Evolutionary conservation across 306 rosid species (phyloP), one percentile per base, ranked within the genome.

Genomic region (Rubus idaeus): DNA sequence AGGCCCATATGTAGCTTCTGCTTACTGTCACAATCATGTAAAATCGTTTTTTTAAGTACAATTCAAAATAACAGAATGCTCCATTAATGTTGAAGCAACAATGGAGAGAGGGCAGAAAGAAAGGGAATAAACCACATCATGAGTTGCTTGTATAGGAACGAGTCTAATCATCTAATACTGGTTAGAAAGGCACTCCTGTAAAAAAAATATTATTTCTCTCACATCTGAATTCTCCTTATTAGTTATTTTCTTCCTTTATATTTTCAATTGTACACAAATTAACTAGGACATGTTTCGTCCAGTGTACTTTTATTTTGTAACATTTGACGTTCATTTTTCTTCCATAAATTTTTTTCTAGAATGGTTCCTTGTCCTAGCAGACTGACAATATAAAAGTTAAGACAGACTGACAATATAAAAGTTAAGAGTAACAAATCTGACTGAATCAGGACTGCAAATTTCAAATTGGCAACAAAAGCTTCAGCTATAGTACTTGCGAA

Each of bases 1-100:
- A 90, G 55, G 93, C 93, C 97, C 97, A 92, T 74, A 88, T 84
- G 88, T 85, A 92, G 74, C 86, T 84, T 81, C 89, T 81, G 87
- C 89, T 92, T 70, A 86, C 97, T 90, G 90, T 80, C 76, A 87
- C 63, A 47, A 68, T 42, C 64, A 80, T 50, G 61, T 6, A 51
- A 1, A 73, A 73, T 71, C 74, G 51, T 17, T 39, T 23, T 14
- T 4, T 40, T 56, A 42, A 63, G 64, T 51, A 78, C 42, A 62
- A 41, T 2, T 50, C 51, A 46, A 18, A 71, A 71, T 45, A 23
- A 40, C n/a, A 73, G 63, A 68, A 80, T n/a, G 71, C 14, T 68
- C 14, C 11, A 20, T 21, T 5, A 26, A 40, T 26, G 7, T 69
- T n/a, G 70, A 57, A 56, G 63, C 23, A 67, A 45, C 11, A 62